Evolutionary conservation across 1,284 basidiomycete genomes (phyloP), one percentile per base, ranked within the genome.

Genomic region (Albatrellus sp.): DNA sequence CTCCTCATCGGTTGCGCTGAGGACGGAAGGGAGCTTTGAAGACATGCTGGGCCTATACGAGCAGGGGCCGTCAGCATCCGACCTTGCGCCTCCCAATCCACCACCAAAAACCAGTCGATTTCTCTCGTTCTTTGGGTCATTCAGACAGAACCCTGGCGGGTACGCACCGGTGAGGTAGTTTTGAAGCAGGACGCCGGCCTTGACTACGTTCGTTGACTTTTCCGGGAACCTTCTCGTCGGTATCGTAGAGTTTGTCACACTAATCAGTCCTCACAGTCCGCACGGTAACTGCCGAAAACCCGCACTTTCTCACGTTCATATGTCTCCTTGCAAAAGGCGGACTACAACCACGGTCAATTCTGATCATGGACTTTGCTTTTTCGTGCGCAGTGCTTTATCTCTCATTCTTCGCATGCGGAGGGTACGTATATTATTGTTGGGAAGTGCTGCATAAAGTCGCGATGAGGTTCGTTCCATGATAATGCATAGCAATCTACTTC

Each of bases 1-100:
- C 71, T 98, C 94, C 70, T 97, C 93, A 68, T 97, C 91, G 52
- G 92, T 94, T 49, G 90, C 88, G 66, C 82, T 82, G 62, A 98
- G 79, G 59, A 85, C 77, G 58, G 91, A 84, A 58, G 94, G 94
- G 57, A 96, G 77, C 79, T 96, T 96, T 64, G 87, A 86, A 57
- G 84, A 73, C 73, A 76, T 73, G 63, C 46, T 59, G 61, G 52
- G 56, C 61, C 66, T 68, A 50, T 42, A 48, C 14, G 49, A 50
- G 50, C 37, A 41, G 47, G n/a, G 43, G 55, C 24, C 24, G 7
- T 57, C 49, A 60, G 50, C 57, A 71, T 67, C 68, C 60, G 55
- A 41, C 49, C 42, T 19, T 41, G 45, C 49, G 34, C 16, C 34
- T 44, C 46, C 39, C 49, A 60, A 64, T 63, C 61, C 61, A 53